Evolutionary conservation across 208 protist species (phyloP).

Genomic region (Trypanosoma lewisi): DNA sequence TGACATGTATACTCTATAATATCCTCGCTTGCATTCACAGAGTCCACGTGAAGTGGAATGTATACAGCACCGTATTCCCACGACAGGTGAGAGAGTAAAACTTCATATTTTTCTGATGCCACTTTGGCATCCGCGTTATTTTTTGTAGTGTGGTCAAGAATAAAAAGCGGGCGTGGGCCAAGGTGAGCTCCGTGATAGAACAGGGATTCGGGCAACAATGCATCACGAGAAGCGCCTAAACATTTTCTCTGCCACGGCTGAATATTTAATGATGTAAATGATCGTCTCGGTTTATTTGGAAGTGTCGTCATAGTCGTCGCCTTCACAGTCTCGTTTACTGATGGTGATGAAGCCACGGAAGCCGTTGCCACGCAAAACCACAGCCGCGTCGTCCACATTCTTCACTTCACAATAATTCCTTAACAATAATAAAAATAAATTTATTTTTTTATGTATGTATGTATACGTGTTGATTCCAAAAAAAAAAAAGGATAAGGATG

Average conservation of each 20-base stretch:
- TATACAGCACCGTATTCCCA: conserved; percentile 81
- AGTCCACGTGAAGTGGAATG: conserved; percentile 49
- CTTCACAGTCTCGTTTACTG: background rate
- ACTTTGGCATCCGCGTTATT: conserved; percentile 15
- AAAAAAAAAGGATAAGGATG: background rate
- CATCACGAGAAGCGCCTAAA: conserved; percentile 22
- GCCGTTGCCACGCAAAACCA: background rate
- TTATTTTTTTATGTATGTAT: conserved; percentile 1
- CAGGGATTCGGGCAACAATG: conserved; percentile 39
- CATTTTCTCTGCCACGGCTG: conserved; percentile 58
- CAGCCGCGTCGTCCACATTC: background rate
- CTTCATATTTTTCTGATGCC: conserved; percentile 56
- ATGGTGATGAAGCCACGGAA: background rate
- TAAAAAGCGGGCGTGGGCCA: conserved; percentile 75
- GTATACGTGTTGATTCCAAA: background rate
- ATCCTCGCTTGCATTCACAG: conserved; percentile 10
- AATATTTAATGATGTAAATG: conserved; percentile 47
- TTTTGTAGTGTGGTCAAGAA: conserved; percentile 65
- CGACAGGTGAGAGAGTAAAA: conserved; percentile 51
- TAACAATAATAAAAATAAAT: background rate
- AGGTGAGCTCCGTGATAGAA: conserved; percentile 69
- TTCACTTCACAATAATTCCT: background rate
- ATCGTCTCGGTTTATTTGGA: conserved; percentile 8
- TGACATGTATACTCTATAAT: conserved; percentile 56
- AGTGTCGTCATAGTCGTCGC: background rate